Evolutionary conservation across 2,329 filamentous ascomycete genomes (phyloP).

Genomic region (Pestalotiopsis sp.): DNA sequence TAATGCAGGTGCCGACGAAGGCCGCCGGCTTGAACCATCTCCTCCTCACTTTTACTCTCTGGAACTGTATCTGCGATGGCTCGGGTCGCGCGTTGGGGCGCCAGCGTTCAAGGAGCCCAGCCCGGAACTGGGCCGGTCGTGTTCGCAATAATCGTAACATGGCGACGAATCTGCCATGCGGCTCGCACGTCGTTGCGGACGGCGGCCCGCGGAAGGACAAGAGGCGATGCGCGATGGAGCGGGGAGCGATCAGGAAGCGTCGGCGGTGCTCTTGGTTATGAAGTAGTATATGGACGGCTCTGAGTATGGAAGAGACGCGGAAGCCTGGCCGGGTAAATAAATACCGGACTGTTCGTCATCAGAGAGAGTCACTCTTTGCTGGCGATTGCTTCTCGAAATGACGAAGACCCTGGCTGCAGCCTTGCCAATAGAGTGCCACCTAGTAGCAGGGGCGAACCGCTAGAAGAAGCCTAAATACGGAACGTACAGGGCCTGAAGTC

Average conservation of each 20-base stretch:
- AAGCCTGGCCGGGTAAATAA: not conserved
- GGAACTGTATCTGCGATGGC: slow-evolving; percentile 24
- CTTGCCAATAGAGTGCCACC: not conserved
- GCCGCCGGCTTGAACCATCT: slow-evolving; percentile 25
- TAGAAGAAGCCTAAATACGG: not conserved
- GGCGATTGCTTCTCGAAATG: not conserved
- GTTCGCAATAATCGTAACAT: slow-evolving; percentile 30
- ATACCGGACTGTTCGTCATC: not conserved
- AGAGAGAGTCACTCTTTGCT: not conserved
- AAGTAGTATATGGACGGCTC: not conserved
- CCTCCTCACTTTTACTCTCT: slow-evolving; percentile 27
- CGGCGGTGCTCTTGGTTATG: not conserved
- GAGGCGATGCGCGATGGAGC: not conserved
- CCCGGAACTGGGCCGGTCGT: slow-evolving; percentile 20
- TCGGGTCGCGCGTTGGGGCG: slow-evolving; percentile 11
- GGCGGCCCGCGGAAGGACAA: slow-evolving; percentile 14
- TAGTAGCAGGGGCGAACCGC: slow-evolving; percentile 4
- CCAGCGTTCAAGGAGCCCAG: slow-evolving; percentile 15
- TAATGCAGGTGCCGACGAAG: slow-evolving; percentile 23
- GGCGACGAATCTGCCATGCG: slow-evolving; percentile 20
- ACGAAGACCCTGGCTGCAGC: slow-evolving; percentile 5
- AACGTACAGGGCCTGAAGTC: not conserved
- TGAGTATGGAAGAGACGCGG: not conserved
- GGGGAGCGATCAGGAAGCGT: not conserved
- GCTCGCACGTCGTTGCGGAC: slow-evolving; percentile 24